A percentile compares a stretch with the other conserved stretches of the same genome.
Evolutionary conservation across 768 basidiomycete species (phyloP).

Genomic region (Termitomyces sp.): DNA sequence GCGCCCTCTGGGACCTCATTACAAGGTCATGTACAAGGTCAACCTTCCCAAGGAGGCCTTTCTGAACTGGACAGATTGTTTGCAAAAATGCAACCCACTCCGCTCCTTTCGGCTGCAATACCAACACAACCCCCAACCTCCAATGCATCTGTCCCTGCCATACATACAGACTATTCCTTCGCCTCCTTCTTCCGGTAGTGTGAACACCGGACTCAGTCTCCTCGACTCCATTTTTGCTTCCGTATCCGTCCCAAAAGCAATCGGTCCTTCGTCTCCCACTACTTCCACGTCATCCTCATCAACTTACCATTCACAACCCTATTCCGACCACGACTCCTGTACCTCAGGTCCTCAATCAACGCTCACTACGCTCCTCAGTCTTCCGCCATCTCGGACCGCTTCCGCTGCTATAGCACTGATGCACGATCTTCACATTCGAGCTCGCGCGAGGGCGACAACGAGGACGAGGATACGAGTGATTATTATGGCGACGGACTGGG

Average conservation of each 20-base stretch:
- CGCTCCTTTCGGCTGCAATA: conserved; percentile 11
- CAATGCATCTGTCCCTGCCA: no score
- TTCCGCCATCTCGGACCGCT: conserved; percentile 37
- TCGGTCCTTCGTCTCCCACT: conserved; percentile 2
- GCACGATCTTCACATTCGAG: conserved; percentile 32
- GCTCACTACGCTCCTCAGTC: conserved; percentile 58
- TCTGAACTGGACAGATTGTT: conserved; percentile 47
- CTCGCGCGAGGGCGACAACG: conserved; percentile 57
- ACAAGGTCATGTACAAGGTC: conserved; percentile 2
- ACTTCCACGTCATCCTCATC: conserved; percentile 13
- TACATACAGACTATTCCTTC: neutral
- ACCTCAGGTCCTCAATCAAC: conserved; percentile 73
- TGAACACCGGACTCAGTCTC: conserved; percentile 50
- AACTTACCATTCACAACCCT: conserved; percentile 42
- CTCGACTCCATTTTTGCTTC: conserved; percentile 75
- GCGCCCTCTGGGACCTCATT: conserved; percentile 4
- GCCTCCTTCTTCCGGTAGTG: conserved; percentile 16
- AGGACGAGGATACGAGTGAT: conserved; percentile 32
- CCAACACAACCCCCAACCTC: neutral
- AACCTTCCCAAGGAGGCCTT: conserved; percentile 19
- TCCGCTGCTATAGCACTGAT: conserved; percentile 31
- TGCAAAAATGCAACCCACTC: conserved; percentile 31
- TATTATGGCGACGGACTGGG: conserved; percentile 15
- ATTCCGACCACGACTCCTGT: conserved; percentile 45
- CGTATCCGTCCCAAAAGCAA: conserved; percentile 25